These are phyloP conservation scores for Desmodesmus armatus DNA, from an alignment of 139 green algal species.

Conservation along the genomic window DNA sequence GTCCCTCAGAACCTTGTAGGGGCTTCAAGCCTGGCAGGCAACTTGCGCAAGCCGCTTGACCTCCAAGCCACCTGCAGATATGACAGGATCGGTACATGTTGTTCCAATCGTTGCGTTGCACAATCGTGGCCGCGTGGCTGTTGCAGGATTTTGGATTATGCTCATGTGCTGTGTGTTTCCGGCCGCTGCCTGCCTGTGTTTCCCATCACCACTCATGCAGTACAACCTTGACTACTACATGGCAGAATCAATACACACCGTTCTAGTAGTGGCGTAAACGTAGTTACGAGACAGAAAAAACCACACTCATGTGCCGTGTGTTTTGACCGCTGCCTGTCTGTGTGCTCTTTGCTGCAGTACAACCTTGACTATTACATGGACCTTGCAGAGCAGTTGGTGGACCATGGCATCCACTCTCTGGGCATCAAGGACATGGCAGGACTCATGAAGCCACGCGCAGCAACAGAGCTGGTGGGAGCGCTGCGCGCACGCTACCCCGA, in stretches of 20 bases:
- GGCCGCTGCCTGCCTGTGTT: neutral
- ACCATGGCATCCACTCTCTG: slow-evolving; percentile 85
- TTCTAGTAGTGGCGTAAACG: no score
- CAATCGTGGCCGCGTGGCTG: no score
- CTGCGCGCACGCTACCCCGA: slow-evolving; percentile 84
- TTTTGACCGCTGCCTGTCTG: neutral
- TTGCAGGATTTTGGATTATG: no score
- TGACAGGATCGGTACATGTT: no score
- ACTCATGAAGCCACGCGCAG: slow-evolving; percentile 86
- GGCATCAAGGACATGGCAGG: slow-evolving; percentile 92
- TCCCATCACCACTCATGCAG: neutral
- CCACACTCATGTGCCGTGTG: neutral
- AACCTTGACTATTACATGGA: slow-evolving; percentile 94
- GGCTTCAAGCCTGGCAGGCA: no score
- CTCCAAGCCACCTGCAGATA: no score
- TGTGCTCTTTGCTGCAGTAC: slow-evolving; percentile 85
- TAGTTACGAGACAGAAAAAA: neutral
- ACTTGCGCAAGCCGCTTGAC: no score
- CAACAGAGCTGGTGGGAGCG: slow-evolving; percentile 83
- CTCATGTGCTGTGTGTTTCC: neutral
- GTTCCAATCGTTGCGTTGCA: no score
- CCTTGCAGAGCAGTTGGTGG: slow-evolving; percentile 86
- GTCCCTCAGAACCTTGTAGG: no score
- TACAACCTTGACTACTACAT: neutral
- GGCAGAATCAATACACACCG: neutral